These are phyloP conservation scores for Tetrapisispora pingtungensis DNA, from an alignment of 805 yeast genomes.

Conservation along the genomic window DNA sequence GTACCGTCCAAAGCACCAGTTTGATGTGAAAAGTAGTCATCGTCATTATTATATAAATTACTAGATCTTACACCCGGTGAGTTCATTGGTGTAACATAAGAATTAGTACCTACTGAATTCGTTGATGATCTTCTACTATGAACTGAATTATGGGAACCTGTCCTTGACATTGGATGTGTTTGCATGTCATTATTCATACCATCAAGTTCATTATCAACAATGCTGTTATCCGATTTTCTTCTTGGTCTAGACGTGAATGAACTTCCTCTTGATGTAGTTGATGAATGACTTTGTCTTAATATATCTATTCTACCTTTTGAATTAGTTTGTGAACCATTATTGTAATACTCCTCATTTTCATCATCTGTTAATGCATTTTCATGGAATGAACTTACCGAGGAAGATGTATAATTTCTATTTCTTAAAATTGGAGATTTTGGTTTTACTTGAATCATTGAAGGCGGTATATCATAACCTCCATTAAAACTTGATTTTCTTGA, in stretches of 20 bases:
- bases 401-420: conserved; percentile 20
- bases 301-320: conserved; percentile 9
- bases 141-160: conserved; percentile 22
- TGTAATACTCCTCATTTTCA: conserved; percentile 13
- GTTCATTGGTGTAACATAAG: conserved; percentile 26
- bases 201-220: not conserved
- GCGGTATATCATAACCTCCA: conserved; percentile 38
- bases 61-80: conserved; percentile 21
- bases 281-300: conserved; percentile 14
- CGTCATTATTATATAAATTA: conserved; percentile 2
- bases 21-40: conserved; percentile 14
- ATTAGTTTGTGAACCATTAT: not conserved
- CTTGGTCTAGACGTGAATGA: conserved; percentile 15
- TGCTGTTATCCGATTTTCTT: conserved; percentile 14
- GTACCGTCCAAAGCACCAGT: not conserved
- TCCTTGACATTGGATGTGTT: conserved; percentile 11
- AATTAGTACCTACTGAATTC: conserved; percentile 21
- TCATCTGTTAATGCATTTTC: conserved; percentile 27
- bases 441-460: conserved; percentile 58
- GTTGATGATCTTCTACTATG: conserved; percentile 27
- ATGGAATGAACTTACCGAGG: conserved; percentile 16
- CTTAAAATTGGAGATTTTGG: conserved; percentile 69
- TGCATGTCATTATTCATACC: not conserved
- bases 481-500: conserved; percentile 26
- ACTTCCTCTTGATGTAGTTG: conserved; percentile 20